Evolutionary conservation across 768 basidiomycete genomes (phyloP), one percentile per base, ranked within the genome.

Genomic region (Galerina marginata): DNA sequence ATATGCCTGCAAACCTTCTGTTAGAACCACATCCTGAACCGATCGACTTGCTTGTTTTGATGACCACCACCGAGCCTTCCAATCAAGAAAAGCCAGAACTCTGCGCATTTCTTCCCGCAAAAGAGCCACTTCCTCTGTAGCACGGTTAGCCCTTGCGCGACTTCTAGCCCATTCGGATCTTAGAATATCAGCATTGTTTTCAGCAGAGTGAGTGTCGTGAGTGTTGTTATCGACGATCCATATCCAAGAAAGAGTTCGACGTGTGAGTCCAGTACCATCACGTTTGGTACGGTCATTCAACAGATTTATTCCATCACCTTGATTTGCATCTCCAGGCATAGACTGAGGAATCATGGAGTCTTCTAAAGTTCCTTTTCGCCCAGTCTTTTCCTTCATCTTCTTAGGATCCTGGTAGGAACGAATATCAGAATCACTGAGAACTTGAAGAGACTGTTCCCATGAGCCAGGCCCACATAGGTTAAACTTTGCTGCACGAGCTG

Each of bases 81-180:
- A 20, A 20, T 45, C 44, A 11, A 71, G 56, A 20, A 37, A 60
- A 53, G 4, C 60, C 25, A 62, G 23, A 1, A 60, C 51, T 1
- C 65, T 25, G 4, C 62, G 36, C 70, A 72, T 74, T 46, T 74
- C 71, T 47, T 74, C 70, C 4, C 40, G n/a, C 11, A 74, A 48
- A 2, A 71, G 44, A 3, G 60, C 37, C 12, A 72, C 68, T 39
- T 74, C 72, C 36, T 74, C 73, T 2, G 20, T 44, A 47, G 69
- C 69, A 11, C 62, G 63, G 2, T 46, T n/a, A 0, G 57, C 61
- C 14, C 65, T 56, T 10, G 67, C 69, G 10, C 60, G 55, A 36
- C 69, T 65, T 45, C 67, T 70, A 25, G 68, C 64, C 70, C 70
- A 74, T 50, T 70, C 70, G 4, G 55, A 9, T 38, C 58, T 14